Base-by-base conservation (phyloP, 352 stramenopile genomes). In the Globisporangium takayamanum region DNA sequence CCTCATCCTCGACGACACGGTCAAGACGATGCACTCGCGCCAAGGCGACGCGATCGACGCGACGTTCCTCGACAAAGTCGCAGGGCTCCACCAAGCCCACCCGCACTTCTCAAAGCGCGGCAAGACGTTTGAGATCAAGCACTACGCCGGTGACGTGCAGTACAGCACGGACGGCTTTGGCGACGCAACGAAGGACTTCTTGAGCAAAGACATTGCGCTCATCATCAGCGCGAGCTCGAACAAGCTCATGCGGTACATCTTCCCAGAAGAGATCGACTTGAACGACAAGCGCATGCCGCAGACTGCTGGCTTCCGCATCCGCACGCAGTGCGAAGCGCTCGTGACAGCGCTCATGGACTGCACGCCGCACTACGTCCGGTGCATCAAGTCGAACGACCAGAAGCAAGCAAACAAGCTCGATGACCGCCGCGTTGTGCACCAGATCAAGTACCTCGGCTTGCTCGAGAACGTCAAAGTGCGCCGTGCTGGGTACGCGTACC, bases 311-410 rank as follows among this genome's bases (percentile, higher is more conserved):
- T 89, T 86, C 54, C 88, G 88, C 50, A 95, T 95, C 39, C 78
- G 86, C 28, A 94, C 84, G 11, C 88, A 97, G 51, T 95, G 88
- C 45, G 78, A 93, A 55, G 86, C 83, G 30, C 82, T 97, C 37
- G 88, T 97, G 22, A 81, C 73, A 0, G 82, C 80, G 11, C 63
- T 97, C 26, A 94, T 95, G 80, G 81, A 94, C 57, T 97, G 89
- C 66, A 91, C 89, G 25, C 89, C 88, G 60, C 85, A 95, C 55
- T 96, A 97, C 50, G 87, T 96, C 50, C 85, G 88, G n/a, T 96
- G 86, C 57, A 95, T 97, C 58, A 96, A 97, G 65, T 92, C 84
- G 4, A 97, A 97, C 59, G 89, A 96, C 61, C 75, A 94, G 46
- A 96, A 96, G 50, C 75, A 88, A 42, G 54, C 87, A 5, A 88